A percentile compares a stretch with the other conserved stretches of the same genome.
Evolutionary conservation across 192 early-diverging fungal species (phyloP).

Genomic region (Chytriomyces confervae): DNA sequence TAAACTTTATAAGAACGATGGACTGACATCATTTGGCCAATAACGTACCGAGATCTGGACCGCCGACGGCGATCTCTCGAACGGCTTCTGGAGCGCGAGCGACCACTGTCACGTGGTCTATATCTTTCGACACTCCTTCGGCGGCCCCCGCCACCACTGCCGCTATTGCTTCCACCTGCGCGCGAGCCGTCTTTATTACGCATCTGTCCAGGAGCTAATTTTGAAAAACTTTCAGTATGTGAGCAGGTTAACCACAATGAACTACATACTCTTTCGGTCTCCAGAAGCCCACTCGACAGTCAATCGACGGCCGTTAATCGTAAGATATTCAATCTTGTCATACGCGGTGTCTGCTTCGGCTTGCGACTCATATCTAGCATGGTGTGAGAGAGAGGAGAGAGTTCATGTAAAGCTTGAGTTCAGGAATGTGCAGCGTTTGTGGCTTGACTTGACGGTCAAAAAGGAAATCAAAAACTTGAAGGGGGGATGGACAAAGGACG

Average conservation of each 20-base stretch:
- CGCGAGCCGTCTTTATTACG: slow-evolving; percentile 2
- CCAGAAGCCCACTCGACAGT: slow-evolving; percentile 59
- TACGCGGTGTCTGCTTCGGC: slow-evolving; percentile 54
- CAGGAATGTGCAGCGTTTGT: neutral
- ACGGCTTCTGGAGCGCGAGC: neutral
- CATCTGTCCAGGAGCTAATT: slow-evolving; percentile 46
- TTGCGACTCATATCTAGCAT: slow-evolving; percentile 45
- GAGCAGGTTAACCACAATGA: neutral
- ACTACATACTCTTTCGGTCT: slow-evolving; percentile 46
- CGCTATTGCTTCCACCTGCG: too few relatives aligned
- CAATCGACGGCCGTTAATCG: slow-evolving; percentile 50
- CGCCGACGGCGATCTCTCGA: slow-evolving; percentile 13
- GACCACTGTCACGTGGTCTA: neutral
- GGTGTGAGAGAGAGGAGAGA: slow-evolving; percentile 15
- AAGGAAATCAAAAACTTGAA: slow-evolving; percentile 14
- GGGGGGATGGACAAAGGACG: neutral
- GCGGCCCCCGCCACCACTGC: neutral
- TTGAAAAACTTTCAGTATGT: neutral
- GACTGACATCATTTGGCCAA: neutral
- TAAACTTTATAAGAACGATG: neutral
- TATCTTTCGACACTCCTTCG: slow-evolving; percentile 16
- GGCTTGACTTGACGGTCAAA: neutral
- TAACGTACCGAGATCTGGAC: slow-evolving; percentile 2
- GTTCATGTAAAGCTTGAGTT: slow-evolving; percentile 5
- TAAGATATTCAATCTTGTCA: slow-evolving; percentile 57